These are phyloP conservation scores for Umbelopsis ramanniana DNA, from an alignment of 192 early-diverging fungal species.

Conservation along the genomic window DNA sequence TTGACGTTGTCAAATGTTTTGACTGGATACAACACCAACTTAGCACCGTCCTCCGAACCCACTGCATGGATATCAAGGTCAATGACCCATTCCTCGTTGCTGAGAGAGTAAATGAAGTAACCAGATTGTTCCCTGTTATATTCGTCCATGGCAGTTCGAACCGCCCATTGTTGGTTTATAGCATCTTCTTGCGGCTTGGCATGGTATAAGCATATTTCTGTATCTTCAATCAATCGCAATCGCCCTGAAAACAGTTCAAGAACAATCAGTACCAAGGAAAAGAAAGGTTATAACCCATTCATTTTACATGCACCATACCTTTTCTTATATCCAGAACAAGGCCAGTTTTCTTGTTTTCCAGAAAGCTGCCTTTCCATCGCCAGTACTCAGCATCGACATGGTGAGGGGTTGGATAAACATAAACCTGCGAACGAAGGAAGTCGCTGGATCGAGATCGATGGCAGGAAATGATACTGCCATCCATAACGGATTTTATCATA, in stretches of 20 bases:
- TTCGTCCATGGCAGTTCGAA: not conserved
- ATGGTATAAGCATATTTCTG: slow-evolving; percentile 36
- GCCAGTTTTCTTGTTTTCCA: slow-evolving; percentile 35
- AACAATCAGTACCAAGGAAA: not conserved
- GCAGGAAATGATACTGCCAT: slow-evolving; percentile 24
- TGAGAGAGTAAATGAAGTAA: slow-evolving; percentile 29
- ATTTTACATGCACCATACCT: slow-evolving; percentile 24
- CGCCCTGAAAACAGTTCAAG: slow-evolving; percentile 26
- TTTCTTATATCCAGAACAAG: slow-evolving; percentile 42
- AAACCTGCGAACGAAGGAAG: slow-evolving; percentile 28
- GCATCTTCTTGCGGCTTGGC: slow-evolving; percentile 27
- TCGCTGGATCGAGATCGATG: not conserved
- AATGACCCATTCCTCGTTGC: slow-evolving; percentile 38
- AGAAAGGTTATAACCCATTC: not conserved
- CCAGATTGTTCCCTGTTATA: slow-evolving; percentile 13
- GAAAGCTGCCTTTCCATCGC: slow-evolving; percentile 33
- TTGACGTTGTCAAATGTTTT: slow-evolving; percentile 33
- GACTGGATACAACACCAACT: slow-evolving; percentile 25
- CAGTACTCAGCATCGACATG: slow-evolving; percentile 31
- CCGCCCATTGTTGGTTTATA: slow-evolving; percentile 36
- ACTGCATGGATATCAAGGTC: slow-evolving; percentile 26
- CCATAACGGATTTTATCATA: slow-evolving; percentile 29
- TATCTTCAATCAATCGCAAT: slow-evolving; percentile 43
- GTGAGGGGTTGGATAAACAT: slow-evolving; percentile 23
- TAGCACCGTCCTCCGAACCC: slow-evolving; percentile 21